Conservation (phyloP, 2,329 filamentous ascomycete species). For the Diaporthe velutina region DNA sequence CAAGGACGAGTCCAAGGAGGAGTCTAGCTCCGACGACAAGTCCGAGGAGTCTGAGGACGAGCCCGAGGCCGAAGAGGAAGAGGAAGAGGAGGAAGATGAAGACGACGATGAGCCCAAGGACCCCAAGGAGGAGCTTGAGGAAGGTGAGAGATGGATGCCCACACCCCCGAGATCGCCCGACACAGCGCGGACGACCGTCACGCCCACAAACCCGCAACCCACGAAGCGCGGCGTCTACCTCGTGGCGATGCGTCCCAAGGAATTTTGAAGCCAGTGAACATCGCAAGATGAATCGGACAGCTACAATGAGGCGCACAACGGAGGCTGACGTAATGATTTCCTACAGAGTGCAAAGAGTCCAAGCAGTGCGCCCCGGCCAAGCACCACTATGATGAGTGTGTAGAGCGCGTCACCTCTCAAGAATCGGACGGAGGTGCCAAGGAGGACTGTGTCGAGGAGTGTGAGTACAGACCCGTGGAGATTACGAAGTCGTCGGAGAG, state of each 20-base stretch:
- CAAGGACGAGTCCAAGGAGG: conserved; percentile 60
- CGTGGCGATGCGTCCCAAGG: background rate
- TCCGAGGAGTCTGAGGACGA: conserved; percentile 49
- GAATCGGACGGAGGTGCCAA: conserved; percentile 79
- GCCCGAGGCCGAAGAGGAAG: conserved; percentile 73
- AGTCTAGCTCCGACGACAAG: conserved; percentile 57
- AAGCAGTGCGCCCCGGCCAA: conserved; percentile 87
- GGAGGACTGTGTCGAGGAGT: conserved; percentile 99
- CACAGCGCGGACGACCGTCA: background rate
- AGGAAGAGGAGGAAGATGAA: conserved; percentile 85
- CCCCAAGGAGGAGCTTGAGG: conserved; percentile 88
- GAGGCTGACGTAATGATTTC: conserved; percentile 35
- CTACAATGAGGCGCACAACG: background rate
- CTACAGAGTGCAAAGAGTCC: conserved; percentile 89
- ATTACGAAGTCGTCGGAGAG: background rate
- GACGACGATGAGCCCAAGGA: conserved; percentile 87
- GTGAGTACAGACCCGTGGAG: conserved; percentile 70
- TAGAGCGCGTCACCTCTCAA: conserved; percentile 85
- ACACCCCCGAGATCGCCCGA: conserved; percentile 19
- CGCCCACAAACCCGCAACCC: background rate
- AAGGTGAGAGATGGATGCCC: conserved; percentile 76
- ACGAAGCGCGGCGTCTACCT: background rate
- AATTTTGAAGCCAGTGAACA: background rate
- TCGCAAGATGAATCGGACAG: background rate
- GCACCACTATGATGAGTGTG: conserved; percentile 99